phyloP scores from a whole-genome alignment of 2,329 filamentous ascomycete species.

The Talaromyces funiculosus region DNA sequence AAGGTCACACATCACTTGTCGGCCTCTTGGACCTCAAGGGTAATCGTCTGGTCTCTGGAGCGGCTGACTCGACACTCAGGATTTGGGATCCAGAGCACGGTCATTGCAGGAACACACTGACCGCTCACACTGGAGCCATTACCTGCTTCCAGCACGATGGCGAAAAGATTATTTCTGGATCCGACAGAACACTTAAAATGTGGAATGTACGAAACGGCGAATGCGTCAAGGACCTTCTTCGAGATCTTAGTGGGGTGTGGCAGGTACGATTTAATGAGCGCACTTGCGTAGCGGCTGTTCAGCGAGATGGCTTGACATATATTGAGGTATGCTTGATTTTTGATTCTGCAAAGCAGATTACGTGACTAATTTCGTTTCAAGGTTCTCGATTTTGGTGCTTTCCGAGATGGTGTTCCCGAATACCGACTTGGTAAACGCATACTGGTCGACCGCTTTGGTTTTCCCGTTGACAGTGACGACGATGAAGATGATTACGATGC shows the following conservation, averaged over 20 bases:
- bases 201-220: conserved; percentile 93
- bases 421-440: conserved; percentile 75
- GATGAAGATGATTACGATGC: conserved; percentile 31
- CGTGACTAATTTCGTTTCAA: conserved; percentile 36
- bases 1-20: conserved; percentile 88
- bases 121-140: conserved; percentile 92
- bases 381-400: conserved; percentile 96
- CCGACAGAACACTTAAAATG: conserved; percentile 94
- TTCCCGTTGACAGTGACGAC: conserved; percentile 30
- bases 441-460: conserved; percentile 40
- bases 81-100: conserved; percentile 97
- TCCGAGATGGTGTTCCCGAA: conserved; percentile 75
- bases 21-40: conserved; percentile 85
- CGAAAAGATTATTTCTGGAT: conserved; percentile 93
- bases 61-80: conserved; percentile 87
- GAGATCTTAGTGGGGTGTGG: conserved; percentile 94
- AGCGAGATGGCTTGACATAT: conserved; percentile 86
- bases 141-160: conserved; percentile 98
- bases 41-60: conserved; percentile 86
- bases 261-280: conserved; percentile 97
- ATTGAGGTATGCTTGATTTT: conserved; percentile 66
- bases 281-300: conserved; percentile 91
- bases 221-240: conserved; percentile 86
- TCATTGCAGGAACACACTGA: conserved; percentile 81
- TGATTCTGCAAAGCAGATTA: conserved; percentile 12